These are phyloP conservation scores for Ustilaginoidea virens DNA, from an alignment of 2,329 filamentous ascomycete genomes.

Conservation along the genomic window DNA sequence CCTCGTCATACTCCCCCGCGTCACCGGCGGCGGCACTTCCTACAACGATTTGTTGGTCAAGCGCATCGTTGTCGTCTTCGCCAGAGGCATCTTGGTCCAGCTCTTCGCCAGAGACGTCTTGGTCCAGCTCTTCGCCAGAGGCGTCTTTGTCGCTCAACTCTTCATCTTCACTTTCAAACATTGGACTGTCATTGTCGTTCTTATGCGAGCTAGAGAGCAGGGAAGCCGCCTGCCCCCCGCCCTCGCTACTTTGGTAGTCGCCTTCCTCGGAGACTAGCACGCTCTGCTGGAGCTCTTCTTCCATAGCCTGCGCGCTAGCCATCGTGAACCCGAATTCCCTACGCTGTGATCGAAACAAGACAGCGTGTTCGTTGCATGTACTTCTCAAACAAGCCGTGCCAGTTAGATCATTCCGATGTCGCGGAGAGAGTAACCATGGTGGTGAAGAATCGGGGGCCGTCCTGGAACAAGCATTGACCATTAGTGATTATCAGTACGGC, in stretches of 20 bases:
- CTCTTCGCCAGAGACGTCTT: constrained; percentile 24
- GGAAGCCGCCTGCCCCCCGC: constrained; percentile 5
- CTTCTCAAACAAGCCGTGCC: constrained; percentile 9
- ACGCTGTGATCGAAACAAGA: too few species aligned
- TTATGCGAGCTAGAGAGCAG: constrained; percentile 3
- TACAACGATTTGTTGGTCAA: constrained; percentile 13
- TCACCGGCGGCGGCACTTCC: constrained; percentile 7
- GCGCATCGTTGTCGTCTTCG: constrained; percentile 22
- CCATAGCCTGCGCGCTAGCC: constrained; percentile 36
- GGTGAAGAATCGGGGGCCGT: too few species aligned
- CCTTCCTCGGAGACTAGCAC: constrained; percentile 34
- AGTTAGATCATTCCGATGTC: constrained; percentile 8
- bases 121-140: constrained; percentile 22
- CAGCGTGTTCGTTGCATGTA: constrained; percentile 6
- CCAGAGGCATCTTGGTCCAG: constrained; percentile 27
- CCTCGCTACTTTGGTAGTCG: constrained; percentile 22
- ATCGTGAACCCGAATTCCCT: constrained; percentile 20
- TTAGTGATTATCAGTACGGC: too few species aligned
- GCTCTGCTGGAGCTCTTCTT: constrained; percentile 43
- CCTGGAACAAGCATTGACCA: too few species aligned
- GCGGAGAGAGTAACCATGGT: too few species aligned
- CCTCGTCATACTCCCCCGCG: constrained; percentile 14
- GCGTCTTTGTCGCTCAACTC: constrained; percentile 12
- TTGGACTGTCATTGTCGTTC: too few species aligned
- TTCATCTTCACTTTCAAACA: too few species aligned